Evolutionary conservation across 208 protist genomes (phyloP).

Genomic region (Sergeia podlipaevii): DNA sequence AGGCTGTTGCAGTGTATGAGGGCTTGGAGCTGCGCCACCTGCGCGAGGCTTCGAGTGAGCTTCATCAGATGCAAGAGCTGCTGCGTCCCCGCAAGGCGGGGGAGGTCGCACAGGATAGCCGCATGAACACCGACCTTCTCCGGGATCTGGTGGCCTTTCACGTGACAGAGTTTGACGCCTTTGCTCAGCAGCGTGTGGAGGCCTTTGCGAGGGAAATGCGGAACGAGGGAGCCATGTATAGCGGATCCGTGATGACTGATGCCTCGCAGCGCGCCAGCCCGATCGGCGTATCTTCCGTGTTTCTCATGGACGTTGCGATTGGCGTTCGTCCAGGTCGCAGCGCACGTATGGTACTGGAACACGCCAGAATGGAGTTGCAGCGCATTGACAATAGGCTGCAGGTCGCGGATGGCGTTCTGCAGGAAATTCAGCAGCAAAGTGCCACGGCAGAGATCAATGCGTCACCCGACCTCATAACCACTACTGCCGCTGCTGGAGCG

Average conservation of each 20-base stretch:
- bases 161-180: conserved; percentile 80
- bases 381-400: conserved; percentile 58
- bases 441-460: not conserved
- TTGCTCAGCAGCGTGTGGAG: conserved; percentile 54
- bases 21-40: conserved; percentile 66
- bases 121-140: conserved; percentile 65
- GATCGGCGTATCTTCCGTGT: conserved; percentile 50
- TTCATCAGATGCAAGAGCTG: conserved; percentile 60
- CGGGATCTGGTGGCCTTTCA: conserved; percentile 72
- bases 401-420: conserved; percentile 41
- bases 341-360: conserved; percentile 72
- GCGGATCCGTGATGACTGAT: conserved; percentile 46
- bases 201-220: conserved; percentile 68
- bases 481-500: too few species aligned
- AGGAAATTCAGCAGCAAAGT: conserved; percentile 7
- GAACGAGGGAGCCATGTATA: conserved; percentile 66
- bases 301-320: conserved; percentile 74
- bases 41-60: conserved; percentile 49
- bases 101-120: conserved; percentile 54
- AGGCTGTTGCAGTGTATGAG: conserved; percentile 47
- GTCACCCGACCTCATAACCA: too few species aligned
- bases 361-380: conserved; percentile 43
- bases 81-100: conserved; percentile 26
- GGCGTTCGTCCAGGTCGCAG: conserved; percentile 65
- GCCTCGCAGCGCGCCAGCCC: conserved; percentile 29